Evolutionary conservation across 805 yeast species (phyloP).

Genomic region (Nakazawaea molendinolei): DNA sequence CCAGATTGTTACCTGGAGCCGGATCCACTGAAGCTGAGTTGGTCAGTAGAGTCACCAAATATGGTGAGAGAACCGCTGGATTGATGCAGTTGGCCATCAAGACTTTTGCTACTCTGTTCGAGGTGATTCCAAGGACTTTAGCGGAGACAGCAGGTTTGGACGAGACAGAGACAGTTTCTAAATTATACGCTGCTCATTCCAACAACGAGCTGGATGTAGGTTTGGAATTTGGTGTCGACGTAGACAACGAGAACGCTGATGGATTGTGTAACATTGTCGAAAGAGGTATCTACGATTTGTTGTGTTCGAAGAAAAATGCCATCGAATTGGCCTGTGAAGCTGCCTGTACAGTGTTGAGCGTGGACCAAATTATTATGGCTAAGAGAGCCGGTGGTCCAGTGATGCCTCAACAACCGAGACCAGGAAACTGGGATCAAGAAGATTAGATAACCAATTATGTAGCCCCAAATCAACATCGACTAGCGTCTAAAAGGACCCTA

Average conservation of each 20-base stretch:
- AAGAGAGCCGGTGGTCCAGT: conserved; percentile 98
- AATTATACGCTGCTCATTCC: conserved; percentile 83
- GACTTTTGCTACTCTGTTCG: conserved; percentile 90
- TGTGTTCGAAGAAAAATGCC: conserved; percentile 77
- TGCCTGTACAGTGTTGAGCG: conserved; percentile 80
- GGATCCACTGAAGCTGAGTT: conserved; percentile 92
- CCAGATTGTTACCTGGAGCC: conserved; percentile 85
- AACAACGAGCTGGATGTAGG: conserved; percentile 29
- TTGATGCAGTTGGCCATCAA: conserved; percentile 89
- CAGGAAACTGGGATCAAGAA: conserved; percentile 95
- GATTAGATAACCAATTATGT: conserved; percentile 58
- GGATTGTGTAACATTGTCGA: conserved; percentile 68
- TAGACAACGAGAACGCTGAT: conserved; percentile 62
- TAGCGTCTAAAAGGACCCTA: no score
- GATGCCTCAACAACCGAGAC: conserved; percentile 78
- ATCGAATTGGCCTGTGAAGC: conserved; percentile 94
- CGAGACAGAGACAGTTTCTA: conserved; percentile 81
- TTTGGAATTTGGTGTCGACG: conserved; percentile 57
- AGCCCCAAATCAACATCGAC: no score
- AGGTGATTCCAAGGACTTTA: conserved; percentile 84
- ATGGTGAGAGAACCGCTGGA: conserved; percentile 94
- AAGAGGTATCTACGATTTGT: conserved; percentile 71
- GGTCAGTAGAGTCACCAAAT: conserved; percentile 68
- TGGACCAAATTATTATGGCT: conserved; percentile 98
- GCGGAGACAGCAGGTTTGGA: conserved; percentile 95